Evolutionary conservation across 345 rosid genomes (phyloP), one percentile per base, ranked within the genome.

Genomic region (Ricinus communis): DNA sequence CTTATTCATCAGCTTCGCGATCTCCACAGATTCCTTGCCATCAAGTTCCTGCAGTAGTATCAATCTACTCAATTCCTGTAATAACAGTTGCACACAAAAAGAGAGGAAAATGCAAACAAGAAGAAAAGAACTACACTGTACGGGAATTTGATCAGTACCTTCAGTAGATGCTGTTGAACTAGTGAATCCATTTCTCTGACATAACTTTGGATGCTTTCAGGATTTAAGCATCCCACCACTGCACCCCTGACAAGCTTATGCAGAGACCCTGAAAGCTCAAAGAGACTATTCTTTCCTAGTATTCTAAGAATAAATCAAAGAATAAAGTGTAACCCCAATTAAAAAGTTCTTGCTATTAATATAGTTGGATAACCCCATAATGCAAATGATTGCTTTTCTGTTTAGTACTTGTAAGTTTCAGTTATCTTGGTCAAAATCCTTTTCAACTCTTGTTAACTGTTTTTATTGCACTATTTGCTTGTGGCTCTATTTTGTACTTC

Each of bases 161-260:
- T 6, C 30, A 62, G n/a, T 5, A 79, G 61, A 36, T 75, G 79
- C 8, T 71, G 45, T 25, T 52, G 76, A 7, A 75, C 65, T 5
- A 75, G 36, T 9, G 71, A 62, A 75, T 71, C 71, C 74, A 75
- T 79, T 58, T 56, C 28, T 11, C 38, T 55, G 2, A 38, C 57
- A 68, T 15, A 68, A 10, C 54, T 55, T 46, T 76, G 74, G 50
- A 79, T 63, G 30, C 69, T 67, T 38, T 75, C 77, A 12, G 63
- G 76, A 33, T 72, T 75, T 21, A 79, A 64, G 8, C 67, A 75
- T 52, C 47, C 57, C 0, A 51, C 22, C 45, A 79, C 69, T 0
- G 79, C 74, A 31, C 71, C 67, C 16, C 76, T 71, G 14, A 74
- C 10, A 53, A 79, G 79, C 68, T 66, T 71, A 43, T 79, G 79